Conservation (phyloP, 441 rosid genomes). For the Biscutella laevigata region DNA sequence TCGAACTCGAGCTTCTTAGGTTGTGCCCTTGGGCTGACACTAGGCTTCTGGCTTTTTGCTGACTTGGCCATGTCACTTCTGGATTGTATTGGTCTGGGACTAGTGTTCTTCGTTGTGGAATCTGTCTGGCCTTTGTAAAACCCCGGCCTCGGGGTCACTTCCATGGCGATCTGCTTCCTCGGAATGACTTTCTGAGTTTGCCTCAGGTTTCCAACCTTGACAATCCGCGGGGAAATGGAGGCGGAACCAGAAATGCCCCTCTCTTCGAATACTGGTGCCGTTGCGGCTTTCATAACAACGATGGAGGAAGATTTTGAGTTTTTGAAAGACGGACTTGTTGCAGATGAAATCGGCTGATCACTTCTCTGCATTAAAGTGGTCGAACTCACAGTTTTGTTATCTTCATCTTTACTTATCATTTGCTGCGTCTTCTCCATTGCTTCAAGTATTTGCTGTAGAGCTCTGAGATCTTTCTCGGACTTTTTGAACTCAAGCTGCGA, state of each 20-base stretch:
- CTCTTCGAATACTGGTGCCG: slow-evolving; percentile 31
- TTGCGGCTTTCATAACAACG: slow-evolving; percentile 42
- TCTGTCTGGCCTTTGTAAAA: slow-evolving; percentile 28
- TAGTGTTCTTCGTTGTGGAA: slow-evolving; percentile 29
- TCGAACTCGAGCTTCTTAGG: slow-evolving; percentile 43
- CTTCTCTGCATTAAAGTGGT: slow-evolving; percentile 28
- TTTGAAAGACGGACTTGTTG: slow-evolving; percentile 35
- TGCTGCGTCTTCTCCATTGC: slow-evolving; percentile 71
- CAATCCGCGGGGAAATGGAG: slow-evolving; percentile 21
- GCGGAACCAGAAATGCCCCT: slow-evolving; percentile 26
- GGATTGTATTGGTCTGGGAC: slow-evolving; percentile 20
- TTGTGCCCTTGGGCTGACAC: slow-evolving; percentile 41
- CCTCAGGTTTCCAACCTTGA: slow-evolving; percentile 27
- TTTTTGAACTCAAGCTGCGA: slow-evolving; percentile 66
- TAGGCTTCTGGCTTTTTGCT: slow-evolving; percentile 32
- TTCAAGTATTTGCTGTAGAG: slow-evolving; percentile 81
- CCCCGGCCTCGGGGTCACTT: slow-evolving; percentile 36
- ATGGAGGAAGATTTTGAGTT: slow-evolving; percentile 41
- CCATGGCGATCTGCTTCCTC: slow-evolving; percentile 36
- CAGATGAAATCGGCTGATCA: slow-evolving; percentile 27
- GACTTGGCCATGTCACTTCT: slow-evolving; percentile 30
- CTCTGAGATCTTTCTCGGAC: slow-evolving; percentile 83
- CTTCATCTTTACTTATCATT: slow-evolving; percentile 24
- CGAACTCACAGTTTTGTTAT: slow-evolving; percentile 27
- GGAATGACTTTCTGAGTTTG: slow-evolving; percentile 31